Percentiles rank a stretch among this genome's conserved stretches.
Evolutionary conservation across 2,329 filamentous ascomycete species (phyloP).

Genomic region (Talaromyces albobiverticillius): DNA sequence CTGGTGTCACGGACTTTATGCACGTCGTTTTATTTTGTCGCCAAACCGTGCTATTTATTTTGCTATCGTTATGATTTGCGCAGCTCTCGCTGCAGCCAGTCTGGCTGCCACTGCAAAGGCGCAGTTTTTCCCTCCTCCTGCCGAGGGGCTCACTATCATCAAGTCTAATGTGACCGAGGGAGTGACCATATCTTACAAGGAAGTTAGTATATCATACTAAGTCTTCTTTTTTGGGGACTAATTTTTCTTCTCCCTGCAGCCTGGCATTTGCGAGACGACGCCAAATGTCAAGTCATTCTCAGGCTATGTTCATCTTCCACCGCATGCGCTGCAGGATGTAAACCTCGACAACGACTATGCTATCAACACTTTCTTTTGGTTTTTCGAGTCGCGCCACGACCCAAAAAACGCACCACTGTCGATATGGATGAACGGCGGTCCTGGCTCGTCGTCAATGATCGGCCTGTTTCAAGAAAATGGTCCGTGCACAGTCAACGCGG

Average conservation of each 20-base stretch:
- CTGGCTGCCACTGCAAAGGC: conserved; percentile 23
- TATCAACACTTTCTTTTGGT: conserved; percentile 66
- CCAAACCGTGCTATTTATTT: too few relatives aligned
- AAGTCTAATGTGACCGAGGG: conserved; percentile 43
- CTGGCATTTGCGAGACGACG: conserved; percentile 56
- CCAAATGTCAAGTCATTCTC: conserved; percentile 56
- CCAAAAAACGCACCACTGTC: conserved; percentile 43
- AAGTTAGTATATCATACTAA: conserved; percentile 29
- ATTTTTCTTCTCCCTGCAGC: conserved; percentile 28
- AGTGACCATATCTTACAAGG: conserved; percentile 46
- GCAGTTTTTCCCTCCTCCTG: conserved; percentile 41
- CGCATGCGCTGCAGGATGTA: conserved; percentile 39
- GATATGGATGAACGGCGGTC: conserved; percentile 49
- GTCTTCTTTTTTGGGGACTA: background rate
- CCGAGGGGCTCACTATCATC: conserved; percentile 39
- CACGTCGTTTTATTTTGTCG: too few relatives aligned
- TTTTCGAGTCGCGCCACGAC: conserved; percentile 54
- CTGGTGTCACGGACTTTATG: too few relatives aligned
- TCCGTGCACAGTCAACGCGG: conserved; percentile 42
- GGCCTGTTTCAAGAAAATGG: conserved; percentile 44
- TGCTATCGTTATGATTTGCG: conserved; percentile 6
- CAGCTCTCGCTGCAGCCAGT: background rate
- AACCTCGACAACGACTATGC: conserved; percentile 50
- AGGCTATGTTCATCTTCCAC: conserved; percentile 58
- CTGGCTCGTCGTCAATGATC: conserved; percentile 44